Evolutionary conservation across 1,139 yeast genomes (phyloP).

Genomic region (Wickerhamiella infanticola): DNA sequence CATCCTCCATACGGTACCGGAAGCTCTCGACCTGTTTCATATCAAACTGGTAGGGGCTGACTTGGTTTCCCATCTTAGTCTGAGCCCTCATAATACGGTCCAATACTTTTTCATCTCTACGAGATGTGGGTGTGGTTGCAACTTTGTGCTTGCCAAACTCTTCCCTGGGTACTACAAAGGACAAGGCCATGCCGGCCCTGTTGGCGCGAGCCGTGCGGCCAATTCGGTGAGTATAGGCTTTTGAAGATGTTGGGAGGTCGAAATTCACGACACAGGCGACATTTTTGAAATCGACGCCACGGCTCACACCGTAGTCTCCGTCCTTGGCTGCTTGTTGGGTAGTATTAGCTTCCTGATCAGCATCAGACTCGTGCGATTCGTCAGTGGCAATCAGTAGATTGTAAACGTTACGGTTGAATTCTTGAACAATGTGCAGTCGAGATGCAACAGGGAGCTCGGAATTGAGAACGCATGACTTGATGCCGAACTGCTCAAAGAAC

Average conservation of each 20-base stretch:
- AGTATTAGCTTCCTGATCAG: slow-evolving; percentile 21
- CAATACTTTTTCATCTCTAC: slow-evolving; percentile 74
- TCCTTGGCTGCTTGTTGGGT: slow-evolving; percentile 15
- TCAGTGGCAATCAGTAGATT: slow-evolving; percentile 88
- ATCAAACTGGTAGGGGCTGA: slow-evolving; percentile 75
- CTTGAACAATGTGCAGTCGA: slow-evolving; percentile 86
- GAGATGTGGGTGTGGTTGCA: slow-evolving; percentile 55
- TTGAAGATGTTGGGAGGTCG: slow-evolving; percentile 82
- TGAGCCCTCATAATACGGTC: slow-evolving; percentile 66
- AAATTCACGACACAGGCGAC: slow-evolving; percentile 95
- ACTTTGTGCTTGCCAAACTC: slow-evolving; percentile 84
- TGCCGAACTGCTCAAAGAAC: slow-evolving; percentile 89
- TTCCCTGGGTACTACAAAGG: slow-evolving; percentile 73
- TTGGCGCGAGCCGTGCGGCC: slow-evolving; percentile 99
- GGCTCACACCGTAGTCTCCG: slow-evolving; percentile 77
- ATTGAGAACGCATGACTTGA: slow-evolving; percentile 74
- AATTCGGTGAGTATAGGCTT: slow-evolving; percentile 81
- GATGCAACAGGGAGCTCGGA: slow-evolving; percentile 90
- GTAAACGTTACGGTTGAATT: slow-evolving; percentile 82
- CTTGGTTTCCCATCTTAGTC: slow-evolving; percentile 38
- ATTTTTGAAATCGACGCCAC: slow-evolving; percentile 93
- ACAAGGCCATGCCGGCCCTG: slow-evolving; percentile 84
- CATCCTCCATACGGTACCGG: slow-evolving; percentile 94
- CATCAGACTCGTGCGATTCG: slow-evolving; percentile 46
- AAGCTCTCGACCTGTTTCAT: slow-evolving; percentile 88